Percentiles rank a stretch among this genome's conserved stretches.
Evolutionary conservation across 805 yeast species (phyloP).

Genomic region (Blastobotrys americana): DNA sequence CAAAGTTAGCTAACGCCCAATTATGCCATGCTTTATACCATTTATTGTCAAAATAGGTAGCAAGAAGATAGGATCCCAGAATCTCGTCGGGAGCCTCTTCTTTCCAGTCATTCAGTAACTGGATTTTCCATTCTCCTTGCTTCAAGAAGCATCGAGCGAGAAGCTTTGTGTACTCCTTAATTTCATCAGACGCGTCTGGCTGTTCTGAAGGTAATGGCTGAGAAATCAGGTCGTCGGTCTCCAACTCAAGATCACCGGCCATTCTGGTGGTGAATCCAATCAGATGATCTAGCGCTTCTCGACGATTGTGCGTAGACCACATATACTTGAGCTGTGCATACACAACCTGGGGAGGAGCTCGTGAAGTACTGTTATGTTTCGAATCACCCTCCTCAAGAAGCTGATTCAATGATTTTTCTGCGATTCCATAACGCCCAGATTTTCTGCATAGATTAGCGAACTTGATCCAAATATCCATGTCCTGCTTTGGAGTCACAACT

Average conservation of each 20-base stretch:
- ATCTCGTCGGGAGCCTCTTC: conserved; percentile 65
- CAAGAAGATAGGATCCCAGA: conserved; percentile 82
- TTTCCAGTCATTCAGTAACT: conserved; percentile 71
- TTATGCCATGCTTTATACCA: conserved; percentile 99
- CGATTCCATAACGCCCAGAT: conserved; percentile 84
- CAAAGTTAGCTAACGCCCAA: conserved; percentile 98
- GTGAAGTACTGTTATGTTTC: conserved; percentile 38
- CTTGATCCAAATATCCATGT: conserved; percentile 96
- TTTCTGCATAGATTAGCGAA: conserved; percentile 94
- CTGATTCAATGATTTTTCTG: conserved; percentile 82
- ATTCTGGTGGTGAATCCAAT: conserved; percentile 86
- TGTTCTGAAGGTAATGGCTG: conserved; percentile 71
- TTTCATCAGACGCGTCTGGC: conserved; percentile 66
- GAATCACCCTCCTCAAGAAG: conserved; percentile 69
- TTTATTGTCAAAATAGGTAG: conserved; percentile 84
- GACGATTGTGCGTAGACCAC: conserved; percentile 92
- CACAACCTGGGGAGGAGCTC: conserved; percentile 94
- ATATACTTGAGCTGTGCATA: conserved; percentile 93
- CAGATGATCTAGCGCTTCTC: conserved; percentile 77
- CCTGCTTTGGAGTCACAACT: conserved; percentile 91
- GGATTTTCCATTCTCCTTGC: conserved; percentile 98
- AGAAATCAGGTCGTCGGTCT: conserved; percentile 69
- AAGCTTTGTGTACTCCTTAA: conserved; percentile 73
- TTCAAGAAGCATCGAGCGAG: conserved; percentile 91
- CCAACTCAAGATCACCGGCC: conserved; percentile 80